Percentiles rank a stretch among this genome's conserved stretches.
phyloP scores from a whole-genome alignment of 768 basidiomycete genomes.

The Xerocomellus amylosporus region DNA sequence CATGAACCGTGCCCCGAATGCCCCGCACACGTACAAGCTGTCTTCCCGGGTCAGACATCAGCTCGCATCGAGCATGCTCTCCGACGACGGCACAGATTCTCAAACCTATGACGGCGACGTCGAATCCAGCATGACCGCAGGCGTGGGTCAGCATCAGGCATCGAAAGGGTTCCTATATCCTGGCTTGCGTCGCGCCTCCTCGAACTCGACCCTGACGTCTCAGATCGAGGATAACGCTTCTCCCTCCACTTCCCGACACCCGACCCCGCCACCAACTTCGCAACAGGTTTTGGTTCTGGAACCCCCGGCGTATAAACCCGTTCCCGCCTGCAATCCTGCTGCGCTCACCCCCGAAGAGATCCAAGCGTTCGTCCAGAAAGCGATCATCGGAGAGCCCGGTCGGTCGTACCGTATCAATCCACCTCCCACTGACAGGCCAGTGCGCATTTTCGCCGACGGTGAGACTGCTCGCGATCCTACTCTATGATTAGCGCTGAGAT shows the following conservation, averaged over 20 bases:
- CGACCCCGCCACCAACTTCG: constrained; percentile 22
- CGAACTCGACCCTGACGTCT: constrained; percentile 52
- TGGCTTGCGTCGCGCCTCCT: constrained; percentile 42
- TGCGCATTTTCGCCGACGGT: constrained; percentile 95
- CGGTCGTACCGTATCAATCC: constrained; percentile 79
- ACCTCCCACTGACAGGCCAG: constrained; percentile 77
- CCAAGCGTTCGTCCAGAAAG: constrained; percentile 68
- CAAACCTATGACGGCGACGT: constrained; percentile 91
- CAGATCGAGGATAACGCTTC: constrained; percentile 31
- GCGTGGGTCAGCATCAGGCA: constrained; percentile 41
- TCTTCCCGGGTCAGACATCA: constrained; percentile 44
- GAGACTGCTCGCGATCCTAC: constrained; percentile 22
- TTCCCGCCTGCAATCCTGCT: constrained; percentile 57
- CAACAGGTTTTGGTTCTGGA: constrained; percentile 36
- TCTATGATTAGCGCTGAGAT: neutral
- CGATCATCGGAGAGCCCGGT: constrained; percentile 66
- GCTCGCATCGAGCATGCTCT: constrained; percentile 52
- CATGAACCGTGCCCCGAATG: constrained; percentile 27
- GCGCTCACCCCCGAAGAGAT: constrained; percentile 74
- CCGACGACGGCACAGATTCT: constrained; percentile 75
- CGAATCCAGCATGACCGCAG: constrained; percentile 70
- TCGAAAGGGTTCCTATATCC: constrained; percentile 28
- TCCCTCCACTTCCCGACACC: constrained; percentile 20
- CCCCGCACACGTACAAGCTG: constrained; percentile 24
- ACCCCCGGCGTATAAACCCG: constrained; percentile 40